Percentiles rank a stretch among this genome's conserved stretches.
Evolutionary conservation across 1,284 basidiomycete genomes (phyloP).

Genomic region (Puccinia triticina): DNA sequence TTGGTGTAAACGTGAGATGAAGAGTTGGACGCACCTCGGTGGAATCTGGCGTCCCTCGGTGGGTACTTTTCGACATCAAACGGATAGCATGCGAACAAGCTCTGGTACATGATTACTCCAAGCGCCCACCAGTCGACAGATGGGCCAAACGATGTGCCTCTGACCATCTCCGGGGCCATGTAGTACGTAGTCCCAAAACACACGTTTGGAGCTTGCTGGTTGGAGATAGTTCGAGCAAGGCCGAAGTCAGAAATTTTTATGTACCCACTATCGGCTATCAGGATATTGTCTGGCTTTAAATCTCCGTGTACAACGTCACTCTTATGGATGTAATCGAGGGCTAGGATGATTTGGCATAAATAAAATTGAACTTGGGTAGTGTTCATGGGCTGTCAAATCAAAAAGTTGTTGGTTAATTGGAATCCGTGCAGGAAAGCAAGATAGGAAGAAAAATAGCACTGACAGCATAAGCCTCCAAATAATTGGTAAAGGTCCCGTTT

Average conservation of each 20-base stretch:
- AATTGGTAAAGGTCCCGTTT: not conserved
- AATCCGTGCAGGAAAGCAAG: not conserved
- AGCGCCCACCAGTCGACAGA: slow-evolving; percentile 31
- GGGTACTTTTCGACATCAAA: not conserved
- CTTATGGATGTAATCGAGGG: slow-evolving; percentile 9
- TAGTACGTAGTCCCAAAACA: slow-evolving; percentile 22
- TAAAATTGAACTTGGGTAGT: not conserved
- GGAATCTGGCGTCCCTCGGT: not conserved
- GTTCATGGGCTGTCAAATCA: not conserved
- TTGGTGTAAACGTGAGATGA: not conserved
- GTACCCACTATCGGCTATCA: slow-evolving; percentile 3
- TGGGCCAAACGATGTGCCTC: not conserved
- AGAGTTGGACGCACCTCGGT: not conserved
- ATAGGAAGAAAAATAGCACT: not conserved
- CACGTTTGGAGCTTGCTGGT: no score
- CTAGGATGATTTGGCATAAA: slow-evolving; percentile 3
- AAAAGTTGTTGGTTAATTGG: not conserved
- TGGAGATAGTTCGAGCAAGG: not conserved
- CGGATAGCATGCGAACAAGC: not conserved
- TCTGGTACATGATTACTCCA: slow-evolving; percentile 20
- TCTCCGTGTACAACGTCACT: slow-evolving; percentile 18
- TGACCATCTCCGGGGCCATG: not conserved
- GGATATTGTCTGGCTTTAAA: slow-evolving; percentile 27
- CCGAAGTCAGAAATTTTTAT: slow-evolving; percentile 28
- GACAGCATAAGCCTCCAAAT: slow-evolving; percentile 15